Base-by-base conservation (phyloP, 2,329 filamentous ascomycete genomes). In the Camptophora hylomeconis region DNA sequence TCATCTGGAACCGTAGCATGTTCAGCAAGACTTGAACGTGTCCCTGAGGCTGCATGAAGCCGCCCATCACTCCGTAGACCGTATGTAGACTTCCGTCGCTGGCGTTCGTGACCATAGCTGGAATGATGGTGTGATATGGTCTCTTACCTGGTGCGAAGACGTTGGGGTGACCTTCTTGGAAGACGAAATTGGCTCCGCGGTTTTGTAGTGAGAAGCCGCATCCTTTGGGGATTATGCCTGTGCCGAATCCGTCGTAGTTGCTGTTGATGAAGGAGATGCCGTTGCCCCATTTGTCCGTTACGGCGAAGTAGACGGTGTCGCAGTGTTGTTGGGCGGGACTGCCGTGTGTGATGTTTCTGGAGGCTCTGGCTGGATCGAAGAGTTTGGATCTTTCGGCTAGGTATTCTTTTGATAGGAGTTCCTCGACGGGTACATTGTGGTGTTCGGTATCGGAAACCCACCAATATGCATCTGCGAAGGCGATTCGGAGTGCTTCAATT, bases 61-160 rank as follows among this genome's bases (percentile, higher is more conserved):
- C 87, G 29, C 89, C 89, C 89, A 95, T 95, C 36, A 95, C 87
- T 29, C 89, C 89, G 46, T 87, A 94, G 0, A 92, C 80, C 3
- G 73, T 79, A 52, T 93, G 81, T 33, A 95, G 58, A 26, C 69
- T 75, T 16, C 72, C 71, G 44, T 92, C 38, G 9, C 33, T 28
- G 4, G 40, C 41, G 42, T 89, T 83, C 0, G 89, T 95, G 11
- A 87, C 73, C 53, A 95, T 68, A 0, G 80, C 87, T 0, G 89
- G 87, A 45, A 98, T 98, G 52, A 98, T 95, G 30, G 89, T 98
- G 55, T 95, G 89, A 56, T 95, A 98, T 0, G 89, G 89, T 24
- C 89, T 60, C 61, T 95, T 95, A 18, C 75, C 63, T 0, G 84
- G 81, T 5, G 72, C 80, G 9, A 92, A 63, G 12, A 65, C 67